Evolutionary conservation across 1,139 yeast species (phyloP).

Genomic region (Lodderomyces theae): DNA sequence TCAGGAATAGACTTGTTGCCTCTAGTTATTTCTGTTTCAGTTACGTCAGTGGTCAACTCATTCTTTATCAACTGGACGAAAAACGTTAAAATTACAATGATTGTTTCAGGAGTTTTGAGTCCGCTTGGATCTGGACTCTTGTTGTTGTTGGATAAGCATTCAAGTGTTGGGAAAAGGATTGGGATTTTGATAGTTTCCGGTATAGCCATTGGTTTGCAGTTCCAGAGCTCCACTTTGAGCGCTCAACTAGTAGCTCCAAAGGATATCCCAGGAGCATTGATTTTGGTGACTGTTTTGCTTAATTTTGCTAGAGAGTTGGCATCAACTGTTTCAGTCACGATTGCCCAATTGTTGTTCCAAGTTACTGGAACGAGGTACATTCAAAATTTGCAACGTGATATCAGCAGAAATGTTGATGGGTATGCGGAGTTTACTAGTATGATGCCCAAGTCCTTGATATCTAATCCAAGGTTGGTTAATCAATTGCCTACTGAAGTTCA

Average conservation of each 20-base stretch:
- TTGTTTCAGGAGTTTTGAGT: conserved; percentile 42
- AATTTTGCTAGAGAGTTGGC: conserved; percentile 49
- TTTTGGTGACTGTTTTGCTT: conserved; percentile 47
- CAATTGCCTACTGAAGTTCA: conserved; percentile 24
- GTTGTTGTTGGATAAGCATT: conserved; percentile 35
- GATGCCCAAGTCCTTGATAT: conserved; percentile 22
- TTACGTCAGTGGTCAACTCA: conserved; percentile 48
- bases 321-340: conserved; percentile 46
- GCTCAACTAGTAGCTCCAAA: conserved; percentile 57
- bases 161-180: conserved; percentile 38
- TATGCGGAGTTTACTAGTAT: conserved; percentile 7
- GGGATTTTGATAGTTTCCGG: conserved; percentile 58
- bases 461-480: conserved; percentile 30
- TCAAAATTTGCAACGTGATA: conserved; percentile 15
- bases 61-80: conserved; percentile 45
- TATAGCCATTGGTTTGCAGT: conserved; percentile 49
- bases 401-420: conserved; percentile 16
- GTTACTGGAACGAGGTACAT: conserved; percentile 26
- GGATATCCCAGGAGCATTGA: conserved; percentile 45
- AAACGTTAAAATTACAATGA: conserved; percentile 45
- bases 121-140: conserved; percentile 55
- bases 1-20: conserved; percentile 62
- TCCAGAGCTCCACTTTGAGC: conserved; percentile 52
- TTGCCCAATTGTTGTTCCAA: conserved; percentile 48
- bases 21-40: conserved; percentile 48